These are phyloP conservation scores for Thermomyces lanuginosus DNA, from an alignment of 2,329 filamentous ascomycete genomes.

Conservation along the genomic window DNA sequence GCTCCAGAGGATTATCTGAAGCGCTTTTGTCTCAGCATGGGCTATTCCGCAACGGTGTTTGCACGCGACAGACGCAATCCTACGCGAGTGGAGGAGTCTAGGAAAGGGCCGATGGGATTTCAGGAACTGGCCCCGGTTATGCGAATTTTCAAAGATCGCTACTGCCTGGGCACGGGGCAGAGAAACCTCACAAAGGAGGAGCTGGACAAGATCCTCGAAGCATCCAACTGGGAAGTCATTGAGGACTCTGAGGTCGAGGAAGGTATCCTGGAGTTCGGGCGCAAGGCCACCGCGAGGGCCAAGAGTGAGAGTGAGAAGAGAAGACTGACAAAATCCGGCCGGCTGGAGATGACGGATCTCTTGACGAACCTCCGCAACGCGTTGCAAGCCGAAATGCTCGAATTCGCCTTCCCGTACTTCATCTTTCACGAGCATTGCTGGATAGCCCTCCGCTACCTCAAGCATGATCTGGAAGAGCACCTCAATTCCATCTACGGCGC, in stretches of 20 bases:
- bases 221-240: slow-evolving; percentile 12
- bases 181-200: slow-evolving; percentile 19
- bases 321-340: no score
- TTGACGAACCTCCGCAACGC: slow-evolving; percentile 17
- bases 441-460: slow-evolving; percentile 20
- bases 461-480: slow-evolving; percentile 13
- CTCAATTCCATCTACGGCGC: slow-evolving; percentile 19
- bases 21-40: slow-evolving; percentile 25
- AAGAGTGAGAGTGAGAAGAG: no score
- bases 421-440: slow-evolving; percentile 27
- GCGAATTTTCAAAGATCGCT: slow-evolving; percentile 23
- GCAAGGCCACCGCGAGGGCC: neutral
- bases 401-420: slow-evolving; percentile 31
- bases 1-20: slow-evolving; percentile 19
- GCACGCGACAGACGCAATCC: slow-evolving; percentile 10
- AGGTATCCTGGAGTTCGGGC: slow-evolving; percentile 2
- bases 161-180: slow-evolving; percentile 11
- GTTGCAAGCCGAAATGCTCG: slow-evolving; percentile 22
- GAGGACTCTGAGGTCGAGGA: slow-evolving; percentile 6
- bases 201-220: slow-evolving; percentile 21
- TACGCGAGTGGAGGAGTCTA: slow-evolving; percentile 9
- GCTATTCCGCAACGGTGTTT: slow-evolving; percentile 17
- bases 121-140: slow-evolving; percentile 17
- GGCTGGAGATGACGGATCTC: slow-evolving; percentile 10
- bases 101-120: slow-evolving; percentile 16